A percentile compares a stretch with the other conserved stretches of the same genome.
Conservation (phyloP, 2,329 filamentous ascomycete genomes). For the Hypoxylon rubiginosum region DNA sequence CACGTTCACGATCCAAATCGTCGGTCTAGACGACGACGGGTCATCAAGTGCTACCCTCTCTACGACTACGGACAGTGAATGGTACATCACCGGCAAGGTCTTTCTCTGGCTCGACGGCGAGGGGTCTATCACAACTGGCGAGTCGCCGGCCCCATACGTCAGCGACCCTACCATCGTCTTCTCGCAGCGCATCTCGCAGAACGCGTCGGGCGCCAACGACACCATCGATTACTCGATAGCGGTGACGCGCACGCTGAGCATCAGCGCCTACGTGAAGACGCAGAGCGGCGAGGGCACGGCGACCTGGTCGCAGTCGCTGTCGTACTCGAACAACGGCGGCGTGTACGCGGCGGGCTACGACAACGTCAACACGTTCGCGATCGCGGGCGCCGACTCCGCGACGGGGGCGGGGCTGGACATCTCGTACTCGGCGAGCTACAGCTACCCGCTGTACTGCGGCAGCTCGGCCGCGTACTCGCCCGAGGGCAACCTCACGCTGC, state of each 20-base stretch:
- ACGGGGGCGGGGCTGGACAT: conserved; percentile 47
- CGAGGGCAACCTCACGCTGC: conserved; percentile 62
- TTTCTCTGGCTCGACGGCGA: conserved; percentile 78
- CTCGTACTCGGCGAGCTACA: conserved; percentile 60
- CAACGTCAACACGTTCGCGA: conserved; percentile 52
- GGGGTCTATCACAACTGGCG: conserved; percentile 66
- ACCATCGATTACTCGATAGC: conserved; percentile 70
- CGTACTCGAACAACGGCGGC: conserved; percentile 67
- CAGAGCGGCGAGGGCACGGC: conserved; percentile 58
- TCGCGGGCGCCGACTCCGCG: conserved; percentile 60
- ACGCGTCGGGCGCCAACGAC: conserved; percentile 67
- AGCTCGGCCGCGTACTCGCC: conserved; percentile 61
- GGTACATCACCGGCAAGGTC: conserved; percentile 83
- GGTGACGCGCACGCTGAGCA: conserved; percentile 67
- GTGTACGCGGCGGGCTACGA: conserved; percentile 48
- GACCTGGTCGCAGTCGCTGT: conserved; percentile 70
- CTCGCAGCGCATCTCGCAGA: conserved; percentile 61
- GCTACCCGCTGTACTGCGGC: conserved; percentile 73
- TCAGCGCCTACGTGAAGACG: conserved; percentile 66
- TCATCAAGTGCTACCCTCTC: conserved; percentile 63
- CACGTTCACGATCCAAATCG: conserved; percentile 76
- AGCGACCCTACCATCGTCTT: conserved; percentile 62
- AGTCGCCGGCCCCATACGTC: conserved; percentile 50
- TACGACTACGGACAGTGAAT: conserved; percentile 72
- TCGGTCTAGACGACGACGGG: conserved; percentile 72